phyloP scores from a whole-genome alignment of 495 filamentous ascomycete genomes.

The Hyaloscypha bicolor region DNA sequence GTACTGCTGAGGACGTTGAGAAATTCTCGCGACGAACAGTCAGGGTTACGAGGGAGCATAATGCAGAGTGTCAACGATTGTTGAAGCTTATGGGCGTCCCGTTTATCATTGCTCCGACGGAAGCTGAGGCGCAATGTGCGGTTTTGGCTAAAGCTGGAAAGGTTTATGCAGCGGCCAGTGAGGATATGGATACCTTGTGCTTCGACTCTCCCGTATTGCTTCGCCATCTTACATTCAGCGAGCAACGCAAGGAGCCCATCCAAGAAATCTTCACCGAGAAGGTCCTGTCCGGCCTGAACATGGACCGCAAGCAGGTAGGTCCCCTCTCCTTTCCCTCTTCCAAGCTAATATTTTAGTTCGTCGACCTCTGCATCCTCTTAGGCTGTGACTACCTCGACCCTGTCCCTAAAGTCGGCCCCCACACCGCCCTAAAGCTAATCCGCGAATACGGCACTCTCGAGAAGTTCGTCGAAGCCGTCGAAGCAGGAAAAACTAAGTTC shows the following conservation, averaged over 20 bases:
- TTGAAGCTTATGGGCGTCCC: constrained; percentile 95
- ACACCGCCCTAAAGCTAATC: constrained; percentile 89
- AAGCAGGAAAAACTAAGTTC: constrained; percentile 78
- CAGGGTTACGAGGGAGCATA: constrained; percentile 94
- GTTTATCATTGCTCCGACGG: constrained; percentile 92
- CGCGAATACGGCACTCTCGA: constrained; percentile 87
- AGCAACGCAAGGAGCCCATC: constrained; percentile 96
- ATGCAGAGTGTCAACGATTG: constrained; percentile 87
- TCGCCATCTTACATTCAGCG: constrained; percentile 92
- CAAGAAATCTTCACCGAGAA: constrained; percentile 89
- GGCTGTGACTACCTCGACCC: constrained; percentile 98
- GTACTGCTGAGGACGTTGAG: constrained; percentile 94
- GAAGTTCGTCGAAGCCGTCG: constrained; percentile 76
- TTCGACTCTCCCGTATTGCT: constrained; percentile 91
- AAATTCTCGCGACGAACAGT: constrained; percentile 97
- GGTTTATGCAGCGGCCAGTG: constrained; percentile 93
- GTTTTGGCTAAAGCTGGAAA: constrained; percentile 88
- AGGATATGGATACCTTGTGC: constrained; percentile 99
- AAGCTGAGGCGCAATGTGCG: constrained; percentile 96
- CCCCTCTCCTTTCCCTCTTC: neutral
- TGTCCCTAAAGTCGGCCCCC: constrained; percentile 89
- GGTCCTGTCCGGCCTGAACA: constrained; percentile 79
- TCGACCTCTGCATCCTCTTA: constrained; percentile 96
- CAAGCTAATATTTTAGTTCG: constrained; percentile 61
- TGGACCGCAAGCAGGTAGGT: constrained; percentile 80